phyloP scores from a whole-genome alignment of 805 yeast species.

The Jamesozyma jinghongensis region DNA sequence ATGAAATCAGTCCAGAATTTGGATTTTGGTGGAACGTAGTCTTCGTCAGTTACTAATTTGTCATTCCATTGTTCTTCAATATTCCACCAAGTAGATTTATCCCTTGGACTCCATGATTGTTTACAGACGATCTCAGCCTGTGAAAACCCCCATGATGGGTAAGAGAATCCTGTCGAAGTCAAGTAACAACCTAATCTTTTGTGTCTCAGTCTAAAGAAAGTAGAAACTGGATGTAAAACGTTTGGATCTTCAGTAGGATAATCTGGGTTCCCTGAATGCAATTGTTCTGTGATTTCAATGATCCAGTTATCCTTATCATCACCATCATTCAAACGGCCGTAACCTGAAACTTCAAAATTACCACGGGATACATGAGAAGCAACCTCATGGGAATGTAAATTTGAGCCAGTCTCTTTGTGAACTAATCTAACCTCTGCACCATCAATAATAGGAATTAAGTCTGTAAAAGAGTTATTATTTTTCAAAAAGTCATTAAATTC shows the following conservation, averaged over 20 bases:
- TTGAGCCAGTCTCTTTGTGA: conserved; percentile 54
- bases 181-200: conserved; percentile 69
- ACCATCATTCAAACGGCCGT: conserved; percentile 57
- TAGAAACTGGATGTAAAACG: conserved; percentile 67
- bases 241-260: conserved; percentile 38
- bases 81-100: conserved; percentile 86
- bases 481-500: conserved; percentile 31
- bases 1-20: conserved; percentile 69
- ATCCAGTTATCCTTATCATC: conserved; percentile 73
- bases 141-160: conserved; percentile 97
- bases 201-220: conserved; percentile 70
- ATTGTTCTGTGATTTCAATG: conserved; percentile 57
- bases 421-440: conserved; percentile 54
- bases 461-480: conserved; percentile 13
- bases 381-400: conserved; percentile 64
- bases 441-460: conserved; percentile 35
- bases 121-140: conserved; percentile 94
- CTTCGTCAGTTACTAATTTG: conserved; percentile 45
- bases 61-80: conserved; percentile 61
- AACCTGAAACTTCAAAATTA: conserved; percentile 60
- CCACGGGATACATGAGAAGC: conserved; percentile 51
- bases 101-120: conserved; percentile 54
- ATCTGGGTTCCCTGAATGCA: conserved; percentile 30
- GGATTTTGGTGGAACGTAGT: conserved; percentile 51
- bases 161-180: conserved; percentile 67